phyloP scores from a whole-genome alignment of 2,329 filamentous ascomycete genomes.

The Ustulina deusta region DNA sequence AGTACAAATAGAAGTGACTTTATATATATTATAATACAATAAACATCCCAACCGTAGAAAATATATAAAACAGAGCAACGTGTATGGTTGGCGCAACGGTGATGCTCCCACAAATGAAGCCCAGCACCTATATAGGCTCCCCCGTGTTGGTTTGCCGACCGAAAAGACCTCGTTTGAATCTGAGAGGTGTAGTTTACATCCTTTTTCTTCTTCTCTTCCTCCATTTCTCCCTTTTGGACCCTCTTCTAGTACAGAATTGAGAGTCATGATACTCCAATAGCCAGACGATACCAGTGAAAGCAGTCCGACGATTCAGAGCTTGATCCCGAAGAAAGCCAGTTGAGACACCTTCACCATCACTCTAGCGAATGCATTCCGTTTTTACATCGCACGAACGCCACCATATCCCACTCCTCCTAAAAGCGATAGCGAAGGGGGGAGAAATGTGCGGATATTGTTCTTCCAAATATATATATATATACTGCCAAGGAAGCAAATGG shows the following conservation, averaged over 20 bases:
- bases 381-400: neutral
- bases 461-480: slow-evolving; percentile 6
- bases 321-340: neutral
- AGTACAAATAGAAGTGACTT: neutral
- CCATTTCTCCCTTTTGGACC: neutral
- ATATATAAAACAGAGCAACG: neutral
- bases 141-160: neutral
- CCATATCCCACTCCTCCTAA: neutral
- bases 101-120: neutral
- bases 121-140: neutral
- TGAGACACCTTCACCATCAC: neutral
- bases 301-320: neutral
- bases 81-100: neutral
- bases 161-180: neutral
- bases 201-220: neutral
- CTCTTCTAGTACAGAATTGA: neutral
- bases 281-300: neutral
- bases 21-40: neutral
- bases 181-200: neutral
- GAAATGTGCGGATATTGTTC: neutral
- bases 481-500: neutral
- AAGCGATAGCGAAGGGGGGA: neutral
- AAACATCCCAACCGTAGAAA: neutral
- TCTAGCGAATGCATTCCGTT: neutral
- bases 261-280: neutral